phyloP scores from a whole-genome alignment of 2,329 filamentous ascomycete genomes.

The Clarireedia hainanense region DNA sequence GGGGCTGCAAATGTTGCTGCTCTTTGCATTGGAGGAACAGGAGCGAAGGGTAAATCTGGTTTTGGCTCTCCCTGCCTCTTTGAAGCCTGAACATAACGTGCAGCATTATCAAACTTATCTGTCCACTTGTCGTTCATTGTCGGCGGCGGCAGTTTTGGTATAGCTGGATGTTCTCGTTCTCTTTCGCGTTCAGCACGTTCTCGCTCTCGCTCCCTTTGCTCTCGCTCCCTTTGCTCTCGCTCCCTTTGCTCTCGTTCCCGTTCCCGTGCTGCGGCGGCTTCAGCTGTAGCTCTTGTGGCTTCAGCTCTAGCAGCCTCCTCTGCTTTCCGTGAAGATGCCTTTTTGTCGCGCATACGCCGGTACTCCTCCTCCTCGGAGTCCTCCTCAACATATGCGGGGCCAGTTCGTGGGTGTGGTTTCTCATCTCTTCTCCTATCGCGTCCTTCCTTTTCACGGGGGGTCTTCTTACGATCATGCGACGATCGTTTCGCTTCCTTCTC shows the following conservation, averaged over 20 bases:
- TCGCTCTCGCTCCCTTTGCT: neutral
- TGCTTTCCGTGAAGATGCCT: conserved; percentile 17
- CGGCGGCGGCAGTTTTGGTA: conserved; percentile 11
- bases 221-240: neutral
- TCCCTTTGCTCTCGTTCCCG: neutral
- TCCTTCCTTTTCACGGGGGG: conserved; percentile 31
- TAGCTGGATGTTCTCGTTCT: neutral
- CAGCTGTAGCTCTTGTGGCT: neutral
- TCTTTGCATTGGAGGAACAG: conserved; percentile 17
- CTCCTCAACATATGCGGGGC: conserved; percentile 22
- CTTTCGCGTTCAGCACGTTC: neutral
- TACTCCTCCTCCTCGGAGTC: conserved; percentile 20
- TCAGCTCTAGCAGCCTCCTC: conserved; percentile 16
- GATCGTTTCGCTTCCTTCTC: conserved; percentile 28
- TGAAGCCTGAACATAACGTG: conserved; percentile 27
- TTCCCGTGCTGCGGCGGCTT: neutral
- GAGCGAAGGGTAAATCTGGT: conserved; percentile 4
- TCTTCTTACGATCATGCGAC: conserved; percentile 27
- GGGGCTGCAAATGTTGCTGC: conserved; percentile 24
- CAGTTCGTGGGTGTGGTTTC: conserved; percentile 15
- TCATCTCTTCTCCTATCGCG: conserved; percentile 31
- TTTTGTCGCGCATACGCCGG: conserved; percentile 17
- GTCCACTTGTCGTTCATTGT: conserved; percentile 20
- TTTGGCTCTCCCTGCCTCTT: conserved; percentile 13
- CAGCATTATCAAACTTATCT: conserved; percentile 21